Evolutionary conservation across 2,329 filamentous ascomycete genomes (phyloP).

Genomic region (Fusarium keratoplasticum): DNA sequence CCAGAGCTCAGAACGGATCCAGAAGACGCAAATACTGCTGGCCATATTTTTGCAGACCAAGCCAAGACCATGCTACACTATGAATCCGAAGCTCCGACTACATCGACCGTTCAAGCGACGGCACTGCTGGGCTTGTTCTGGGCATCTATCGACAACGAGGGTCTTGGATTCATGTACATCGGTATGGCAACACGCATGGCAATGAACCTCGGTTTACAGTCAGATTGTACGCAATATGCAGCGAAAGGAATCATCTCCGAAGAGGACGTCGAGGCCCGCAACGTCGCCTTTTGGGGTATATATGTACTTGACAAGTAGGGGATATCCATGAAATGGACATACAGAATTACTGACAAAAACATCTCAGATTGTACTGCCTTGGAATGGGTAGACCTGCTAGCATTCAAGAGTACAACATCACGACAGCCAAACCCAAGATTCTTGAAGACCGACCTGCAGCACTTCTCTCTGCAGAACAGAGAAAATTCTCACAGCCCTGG

Average conservation of each 20-base stretch:
- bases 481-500: neutral
- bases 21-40: slow-evolving; percentile 14
- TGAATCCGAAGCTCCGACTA: slow-evolving; percentile 20
- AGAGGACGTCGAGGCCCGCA: neutral
- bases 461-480: neutral
- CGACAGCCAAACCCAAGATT: neutral
- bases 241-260: neutral
- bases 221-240: slow-evolving; percentile 39
- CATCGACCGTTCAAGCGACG: slow-evolving; percentile 18
- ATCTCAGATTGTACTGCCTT: neutral
- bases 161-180: neutral
- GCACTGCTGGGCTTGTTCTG: neutral
- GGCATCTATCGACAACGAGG: neutral
- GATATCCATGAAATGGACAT: neutral
- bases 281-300: neutral
- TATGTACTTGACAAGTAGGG: neutral
- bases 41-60: slow-evolving; percentile 15
- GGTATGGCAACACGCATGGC: slow-evolving; percentile 26
- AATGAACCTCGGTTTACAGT: slow-evolving; percentile 21
- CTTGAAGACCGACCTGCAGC: neutral
- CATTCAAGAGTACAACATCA: neutral
- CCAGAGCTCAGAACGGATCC: slow-evolving; percentile 17
- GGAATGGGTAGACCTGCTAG: neutral
- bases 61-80: slow-evolving; percentile 20
- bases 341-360: no score